phyloP scores from a whole-genome alignment of 345 rosid species.

The Populus pruinosa region DNA sequence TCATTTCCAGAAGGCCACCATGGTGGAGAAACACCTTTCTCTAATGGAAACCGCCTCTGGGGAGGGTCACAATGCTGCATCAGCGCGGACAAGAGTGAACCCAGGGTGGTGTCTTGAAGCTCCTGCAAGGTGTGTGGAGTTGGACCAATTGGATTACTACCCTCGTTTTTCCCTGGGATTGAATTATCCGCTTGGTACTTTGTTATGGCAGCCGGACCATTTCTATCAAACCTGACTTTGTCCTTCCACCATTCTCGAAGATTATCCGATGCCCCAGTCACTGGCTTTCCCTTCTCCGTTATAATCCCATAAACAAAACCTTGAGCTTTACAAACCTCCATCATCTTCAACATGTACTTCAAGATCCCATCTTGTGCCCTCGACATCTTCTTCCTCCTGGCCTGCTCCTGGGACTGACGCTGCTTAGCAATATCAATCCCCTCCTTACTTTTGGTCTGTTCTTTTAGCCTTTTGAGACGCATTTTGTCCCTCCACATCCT shows the following conservation, averaged over 20 bases:
- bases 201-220: slow-evolving; percentile 81
- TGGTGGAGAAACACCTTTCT: slow-evolving; percentile 83
- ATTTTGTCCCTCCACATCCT: slow-evolving; percentile 77
- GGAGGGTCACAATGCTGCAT: slow-evolving; percentile 93
- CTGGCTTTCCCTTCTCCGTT: slow-evolving; percentile 80
- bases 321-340: slow-evolving; percentile 85
- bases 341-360: slow-evolving; percentile 80
- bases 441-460: slow-evolving; percentile 51
- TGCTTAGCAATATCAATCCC: slow-evolving; percentile 55
- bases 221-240: slow-evolving; percentile 84
- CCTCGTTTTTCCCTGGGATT: slow-evolving; percentile 49
- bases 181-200: slow-evolving; percentile 66
- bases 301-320: slow-evolving; percentile 94
- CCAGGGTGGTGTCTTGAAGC: slow-evolving; percentile 95
- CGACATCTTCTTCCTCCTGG: slow-evolving; percentile 69
- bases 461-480: slow-evolving; percentile 68
- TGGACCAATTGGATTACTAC: slow-evolving; percentile 47
- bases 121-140: slow-evolving; percentile 80
- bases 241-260: slow-evolving; percentile 99
- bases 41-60: slow-evolving; percentile 80
- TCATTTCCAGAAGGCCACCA: slow-evolving; percentile 97
- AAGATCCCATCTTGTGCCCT: slow-evolving; percentile 83
- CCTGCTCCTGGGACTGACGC: slow-evolving; percentile 73
- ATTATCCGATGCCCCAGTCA: slow-evolving; percentile 85
- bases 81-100: slow-evolving; percentile 77